Conservation (phyloP, 257 asterid species). For the Petunia axillaris region DNA sequence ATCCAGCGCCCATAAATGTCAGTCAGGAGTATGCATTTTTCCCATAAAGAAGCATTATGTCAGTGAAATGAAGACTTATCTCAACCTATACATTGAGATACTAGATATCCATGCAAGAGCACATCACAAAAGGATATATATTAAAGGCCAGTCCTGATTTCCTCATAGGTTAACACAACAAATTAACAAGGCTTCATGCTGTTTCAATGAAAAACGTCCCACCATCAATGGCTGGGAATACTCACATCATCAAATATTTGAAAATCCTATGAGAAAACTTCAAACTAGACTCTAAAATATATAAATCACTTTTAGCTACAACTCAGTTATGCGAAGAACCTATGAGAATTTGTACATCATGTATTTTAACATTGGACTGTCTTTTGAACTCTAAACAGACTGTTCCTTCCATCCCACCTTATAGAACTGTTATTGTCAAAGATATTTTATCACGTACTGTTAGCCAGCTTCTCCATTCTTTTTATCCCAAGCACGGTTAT, state of each 20-base stretch:
- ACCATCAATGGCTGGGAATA: not conserved
- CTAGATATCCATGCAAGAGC: not conserved
- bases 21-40: not conserved
- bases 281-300: not conserved
- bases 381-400: not conserved
- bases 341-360: conserved; percentile 2
- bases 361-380: not conserved
- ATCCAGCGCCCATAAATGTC: not conserved
- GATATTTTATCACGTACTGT: not conserved
- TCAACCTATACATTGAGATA: not conserved
- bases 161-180: not conserved
- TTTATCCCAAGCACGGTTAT: not conserved
- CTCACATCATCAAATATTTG: conserved; percentile 13
- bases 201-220: not conserved
- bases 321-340: not conserved
- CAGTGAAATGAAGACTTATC: not conserved
- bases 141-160: not conserved
- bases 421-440: not conserved
- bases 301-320: not conserved
- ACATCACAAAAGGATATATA: not conserved
- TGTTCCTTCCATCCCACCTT: conserved; percentile 4
- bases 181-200: conserved; percentile 8
- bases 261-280: not conserved
- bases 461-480: not conserved
- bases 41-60: not conserved